Percentiles rank a stretch among this genome's conserved stretches.
Conservation (phyloP, 805 yeast species). For the Zygosaccharomyces siamensis region DNA sequence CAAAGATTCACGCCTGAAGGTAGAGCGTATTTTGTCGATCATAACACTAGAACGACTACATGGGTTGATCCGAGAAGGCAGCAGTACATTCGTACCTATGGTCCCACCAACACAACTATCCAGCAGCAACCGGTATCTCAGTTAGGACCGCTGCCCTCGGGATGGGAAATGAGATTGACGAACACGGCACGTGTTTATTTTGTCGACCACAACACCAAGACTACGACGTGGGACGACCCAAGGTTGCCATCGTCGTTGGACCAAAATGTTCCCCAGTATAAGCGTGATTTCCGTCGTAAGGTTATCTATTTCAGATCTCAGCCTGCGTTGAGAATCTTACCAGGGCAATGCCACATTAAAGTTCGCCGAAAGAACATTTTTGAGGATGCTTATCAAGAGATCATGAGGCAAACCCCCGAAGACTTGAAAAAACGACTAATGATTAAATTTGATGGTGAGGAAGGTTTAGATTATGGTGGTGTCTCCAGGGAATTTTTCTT, state of each 20-base stretch:
- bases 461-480: constrained; percentile 99
- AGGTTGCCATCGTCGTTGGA: constrained; percentile 94
- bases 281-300: constrained; percentile 97
- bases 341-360: constrained; percentile 98
- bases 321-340: constrained; percentile 93
- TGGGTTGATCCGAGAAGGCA: constrained; percentile 99
- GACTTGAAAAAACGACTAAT: constrained; percentile 94
- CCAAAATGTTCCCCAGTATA: constrained; percentile 98
- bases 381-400: constrained; percentile 96
- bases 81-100: constrained; percentile 94
- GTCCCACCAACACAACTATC: constrained; percentile 77
- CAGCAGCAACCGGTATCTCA: constrained; percentile 98
- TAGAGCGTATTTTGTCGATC: constrained; percentile 96
- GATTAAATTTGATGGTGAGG: constrained; percentile 99
- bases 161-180: constrained; percentile 99
- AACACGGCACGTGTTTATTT: constrained; percentile 97
- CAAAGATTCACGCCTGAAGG: constrained; percentile 98
- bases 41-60: constrained; percentile 98
- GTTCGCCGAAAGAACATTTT: constrained; percentile 94
- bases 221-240: constrained; percentile 99
- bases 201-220: constrained; percentile 98
- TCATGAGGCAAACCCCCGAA: constrained; percentile 98
- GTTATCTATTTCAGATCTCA: constrained; percentile 96
- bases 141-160: constrained; percentile 95
- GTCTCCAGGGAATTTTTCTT: constrained; percentile 98